Percentiles rank a stretch among this genome's conserved stretches.
Conservation (phyloP, 2,329 filamentous ascomycete species). For the Leptodontidium sp. region DNA sequence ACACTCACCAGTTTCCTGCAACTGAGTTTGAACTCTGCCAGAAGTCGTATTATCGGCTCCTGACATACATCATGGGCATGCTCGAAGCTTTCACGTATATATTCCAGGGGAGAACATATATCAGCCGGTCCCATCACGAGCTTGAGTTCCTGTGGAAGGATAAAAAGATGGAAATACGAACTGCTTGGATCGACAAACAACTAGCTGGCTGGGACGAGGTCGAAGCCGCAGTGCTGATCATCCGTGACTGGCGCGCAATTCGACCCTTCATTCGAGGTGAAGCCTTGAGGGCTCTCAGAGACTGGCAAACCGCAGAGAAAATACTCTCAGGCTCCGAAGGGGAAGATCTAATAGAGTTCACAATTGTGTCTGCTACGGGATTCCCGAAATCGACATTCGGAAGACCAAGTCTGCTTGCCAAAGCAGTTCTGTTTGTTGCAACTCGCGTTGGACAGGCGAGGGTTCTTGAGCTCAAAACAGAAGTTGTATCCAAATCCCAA, state of each 20-base stretch:
- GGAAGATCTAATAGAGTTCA: slow-evolving; percentile 30
- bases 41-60: slow-evolving; percentile 34
- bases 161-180: slow-evolving; percentile 31
- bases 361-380: slow-evolving; percentile 29
- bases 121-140: slow-evolving; percentile 28
- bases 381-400: slow-evolving; percentile 33
- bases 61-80: slow-evolving; percentile 37
- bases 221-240: slow-evolving; percentile 27
- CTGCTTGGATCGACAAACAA: slow-evolving; percentile 37
- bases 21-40: slow-evolving; percentile 31
- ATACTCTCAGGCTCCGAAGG: slow-evolving; percentile 27
- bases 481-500: slow-evolving; percentile 28
- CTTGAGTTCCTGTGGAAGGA: slow-evolving; percentile 31
- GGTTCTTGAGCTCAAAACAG: slow-evolving; percentile 31
- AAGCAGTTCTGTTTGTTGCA: slow-evolving; percentile 29
- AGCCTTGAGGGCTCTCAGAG: slow-evolving; percentile 29
- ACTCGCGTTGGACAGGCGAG: slow-evolving; percentile 20
- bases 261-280: slow-evolving; percentile 24
- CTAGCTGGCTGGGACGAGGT: slow-evolving; percentile 33
- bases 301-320: slow-evolving; percentile 32
- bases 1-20: slow-evolving; percentile 26
- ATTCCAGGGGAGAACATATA: slow-evolving; percentile 33
- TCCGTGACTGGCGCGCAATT: slow-evolving; percentile 31
- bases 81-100: slow-evolving; percentile 29
- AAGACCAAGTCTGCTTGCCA: slow-evolving; percentile 23